phyloP scores from a whole-genome alignment of 768 basidiomycete species.

The Psilocybe sp. region DNA sequence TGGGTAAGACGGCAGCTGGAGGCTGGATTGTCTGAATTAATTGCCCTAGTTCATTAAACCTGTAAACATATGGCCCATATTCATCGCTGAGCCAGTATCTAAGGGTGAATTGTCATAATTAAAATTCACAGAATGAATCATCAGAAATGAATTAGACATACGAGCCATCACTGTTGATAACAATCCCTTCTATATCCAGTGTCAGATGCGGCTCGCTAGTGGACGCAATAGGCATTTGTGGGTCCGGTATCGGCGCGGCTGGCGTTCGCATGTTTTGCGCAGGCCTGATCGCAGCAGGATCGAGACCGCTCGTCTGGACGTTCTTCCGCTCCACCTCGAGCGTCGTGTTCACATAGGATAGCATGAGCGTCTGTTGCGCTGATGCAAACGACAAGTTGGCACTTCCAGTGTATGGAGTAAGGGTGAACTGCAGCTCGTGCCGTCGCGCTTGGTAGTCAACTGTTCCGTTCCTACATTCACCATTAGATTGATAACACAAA shows the following conservation, averaged over 20 bases:
- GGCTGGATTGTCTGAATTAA: conserved; percentile 60
- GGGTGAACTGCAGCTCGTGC: conserved; percentile 54
- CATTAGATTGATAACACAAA: background rate
- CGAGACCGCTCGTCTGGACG: conserved; percentile 52
- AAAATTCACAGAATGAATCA: background rate
- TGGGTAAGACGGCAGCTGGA: conserved; percentile 54
- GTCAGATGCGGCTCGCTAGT: conserved; percentile 40
- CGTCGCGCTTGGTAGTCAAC: conserved; percentile 63
- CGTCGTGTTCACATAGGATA: conserved; percentile 48
- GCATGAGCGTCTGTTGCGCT: conserved; percentile 48
- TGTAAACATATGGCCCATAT: conserved; percentile 67
- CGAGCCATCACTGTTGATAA: conserved; percentile 56
- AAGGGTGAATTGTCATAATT: background rate
- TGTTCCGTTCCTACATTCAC: conserved; percentile 38
- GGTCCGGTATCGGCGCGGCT: conserved; percentile 32
- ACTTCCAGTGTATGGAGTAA: conserved; percentile 52
- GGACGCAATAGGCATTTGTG: conserved; percentile 44
- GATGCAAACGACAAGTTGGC: conserved; percentile 43
- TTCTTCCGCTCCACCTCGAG: conserved; percentile 46
- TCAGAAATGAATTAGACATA: conserved; percentile 23
- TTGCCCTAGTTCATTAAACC: conserved; percentile 40
- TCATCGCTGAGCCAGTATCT: conserved; percentile 69
- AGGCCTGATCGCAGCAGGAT: conserved; percentile 44
- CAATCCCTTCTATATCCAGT: conserved; percentile 58
- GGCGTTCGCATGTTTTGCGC: conserved; percentile 29